A percentile compares a stretch with the other conserved stretches of the same genome.
Evolutionary conservation across 345 rosid species (phyloP).

Genomic region (Schrenkiella parvula): DNA sequence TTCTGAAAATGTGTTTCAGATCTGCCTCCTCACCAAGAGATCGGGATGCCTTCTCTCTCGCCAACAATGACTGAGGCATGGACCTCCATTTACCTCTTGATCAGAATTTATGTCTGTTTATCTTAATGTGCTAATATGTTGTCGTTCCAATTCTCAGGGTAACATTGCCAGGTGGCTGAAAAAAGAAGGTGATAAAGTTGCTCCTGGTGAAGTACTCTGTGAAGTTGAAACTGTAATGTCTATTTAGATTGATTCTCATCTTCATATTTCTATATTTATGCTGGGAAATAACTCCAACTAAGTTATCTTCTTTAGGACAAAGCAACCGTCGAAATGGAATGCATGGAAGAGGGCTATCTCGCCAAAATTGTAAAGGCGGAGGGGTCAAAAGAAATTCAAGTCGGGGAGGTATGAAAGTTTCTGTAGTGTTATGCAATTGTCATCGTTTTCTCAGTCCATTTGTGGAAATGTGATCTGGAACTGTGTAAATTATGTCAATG

Average conservation of each 20-base stretch:
- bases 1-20: slow-evolving; percentile 46
- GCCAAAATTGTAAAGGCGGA: slow-evolving; percentile 86
- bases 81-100: slow-evolving; percentile 8
- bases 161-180: slow-evolving; percentile 96
- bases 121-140: slow-evolving; percentile 15
- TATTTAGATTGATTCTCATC: neutral
- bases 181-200: slow-evolving; percentile 93
- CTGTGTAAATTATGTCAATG: slow-evolving; percentile 1
- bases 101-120: neutral
- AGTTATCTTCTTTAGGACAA: slow-evolving; percentile 56
- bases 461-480: slow-evolving; percentile 12
- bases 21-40: slow-evolving; percentile 92
- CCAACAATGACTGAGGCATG: slow-evolving; percentile 99
- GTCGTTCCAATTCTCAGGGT: slow-evolving; percentile 54
- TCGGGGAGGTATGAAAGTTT: slow-evolving; percentile 72
- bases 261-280: neutral
- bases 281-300: neutral
- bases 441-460: neutral
- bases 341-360: slow-evolving; percentile 99
- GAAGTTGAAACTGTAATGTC: slow-evolving; percentile 96
- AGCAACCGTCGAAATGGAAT: slow-evolving; percentile 99
- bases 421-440: neutral
- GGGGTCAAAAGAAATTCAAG: slow-evolving; percentile 88
- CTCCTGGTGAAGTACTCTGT: slow-evolving; percentile 94
- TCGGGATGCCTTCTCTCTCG: slow-evolving; percentile 99